Conservation (phyloP, 192 early-diverging fungal genomes). For the Backusella mclennaniae region DNA sequence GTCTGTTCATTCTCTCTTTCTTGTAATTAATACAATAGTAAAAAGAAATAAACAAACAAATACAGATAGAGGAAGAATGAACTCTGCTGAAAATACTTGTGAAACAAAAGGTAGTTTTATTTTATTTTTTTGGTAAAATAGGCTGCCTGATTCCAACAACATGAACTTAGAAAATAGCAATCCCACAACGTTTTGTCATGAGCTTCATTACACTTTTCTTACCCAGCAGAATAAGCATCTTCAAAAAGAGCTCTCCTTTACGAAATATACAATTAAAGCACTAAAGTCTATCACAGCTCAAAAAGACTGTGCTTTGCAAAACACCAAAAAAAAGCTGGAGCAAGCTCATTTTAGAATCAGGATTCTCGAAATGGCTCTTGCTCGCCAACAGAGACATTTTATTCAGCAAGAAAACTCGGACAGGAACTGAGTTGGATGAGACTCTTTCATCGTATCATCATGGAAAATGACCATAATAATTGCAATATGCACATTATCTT, state of each 20-base stretch:
- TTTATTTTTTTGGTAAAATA: background rate
- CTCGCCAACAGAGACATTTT: slow-evolving; percentile 11
- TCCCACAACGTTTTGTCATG: background rate
- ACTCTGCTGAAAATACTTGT: background rate
- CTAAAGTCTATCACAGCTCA: slow-evolving; percentile 29
- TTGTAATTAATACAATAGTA: background rate
- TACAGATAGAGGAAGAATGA: background rate
- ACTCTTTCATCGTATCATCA: background rate
- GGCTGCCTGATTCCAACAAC: background rate
- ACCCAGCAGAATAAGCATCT: slow-evolving; percentile 30
- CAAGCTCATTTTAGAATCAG: slow-evolving; percentile 31
- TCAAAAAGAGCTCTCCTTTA: slow-evolving; percentile 26
- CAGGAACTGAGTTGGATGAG: slow-evolving; percentile 14
- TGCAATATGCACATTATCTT: background rate
- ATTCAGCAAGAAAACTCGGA: background rate
- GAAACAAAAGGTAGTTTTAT: background rate
- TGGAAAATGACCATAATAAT: background rate
- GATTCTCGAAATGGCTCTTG: slow-evolving; percentile 20
- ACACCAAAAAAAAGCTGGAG: slow-evolving; percentile 29
- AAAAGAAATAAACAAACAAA: background rate
- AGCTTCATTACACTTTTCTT: slow-evolving; percentile 27
- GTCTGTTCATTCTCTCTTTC: background rate
- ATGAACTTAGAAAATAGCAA: background rate
- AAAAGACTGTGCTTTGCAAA: slow-evolving; percentile 27
- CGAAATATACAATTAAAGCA: slow-evolving; percentile 29